Percentiles rank a stretch among this genome's conserved stretches.
These are phyloP conservation scores for Cladophialophora immunda DNA, from an alignment of 2,329 filamentous ascomycete species.

Conservation along the genomic window DNA sequence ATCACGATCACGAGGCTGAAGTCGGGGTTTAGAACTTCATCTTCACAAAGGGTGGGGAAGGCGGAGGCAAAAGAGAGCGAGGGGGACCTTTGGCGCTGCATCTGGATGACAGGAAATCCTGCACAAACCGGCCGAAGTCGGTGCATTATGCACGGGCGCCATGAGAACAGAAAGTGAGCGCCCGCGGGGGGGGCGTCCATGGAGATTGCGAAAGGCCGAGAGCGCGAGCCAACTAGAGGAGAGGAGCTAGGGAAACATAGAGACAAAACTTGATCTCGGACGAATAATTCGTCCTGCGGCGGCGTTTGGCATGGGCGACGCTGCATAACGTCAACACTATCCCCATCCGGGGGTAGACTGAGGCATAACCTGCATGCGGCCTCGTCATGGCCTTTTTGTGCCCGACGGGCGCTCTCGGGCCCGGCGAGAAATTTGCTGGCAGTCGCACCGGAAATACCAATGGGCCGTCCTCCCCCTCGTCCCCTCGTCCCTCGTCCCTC, in stretches of 20 bases:
- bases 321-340: not conserved
- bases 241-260: not conserved
- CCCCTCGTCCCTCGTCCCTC: too few relatives aligned
- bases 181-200: not conserved
- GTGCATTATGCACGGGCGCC: not conserved
- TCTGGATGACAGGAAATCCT: not conserved
- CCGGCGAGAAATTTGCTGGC: not conserved
- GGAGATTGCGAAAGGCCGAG: constrained; percentile 23
- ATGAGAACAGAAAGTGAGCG: not conserved
- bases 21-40: not conserved
- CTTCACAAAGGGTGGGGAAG: not conserved
- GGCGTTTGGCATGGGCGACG: not conserved
- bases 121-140: constrained; percentile 12
- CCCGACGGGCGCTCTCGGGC: not conserved
- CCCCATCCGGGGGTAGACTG: not conserved
- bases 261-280: not conserved
- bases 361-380: constrained; percentile 1
- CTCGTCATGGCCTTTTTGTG: not conserved
- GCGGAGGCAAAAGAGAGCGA: not conserved
- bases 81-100: not conserved
- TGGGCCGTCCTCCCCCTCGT: too few relatives aligned
- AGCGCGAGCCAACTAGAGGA: not conserved
- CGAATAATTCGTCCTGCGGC: constrained; percentile 11
- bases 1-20: constrained; percentile 9
- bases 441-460: too few relatives aligned